Evolutionary conservation across 768 basidiomycete species (phyloP).

Genomic region (Russula brevipes): DNA sequence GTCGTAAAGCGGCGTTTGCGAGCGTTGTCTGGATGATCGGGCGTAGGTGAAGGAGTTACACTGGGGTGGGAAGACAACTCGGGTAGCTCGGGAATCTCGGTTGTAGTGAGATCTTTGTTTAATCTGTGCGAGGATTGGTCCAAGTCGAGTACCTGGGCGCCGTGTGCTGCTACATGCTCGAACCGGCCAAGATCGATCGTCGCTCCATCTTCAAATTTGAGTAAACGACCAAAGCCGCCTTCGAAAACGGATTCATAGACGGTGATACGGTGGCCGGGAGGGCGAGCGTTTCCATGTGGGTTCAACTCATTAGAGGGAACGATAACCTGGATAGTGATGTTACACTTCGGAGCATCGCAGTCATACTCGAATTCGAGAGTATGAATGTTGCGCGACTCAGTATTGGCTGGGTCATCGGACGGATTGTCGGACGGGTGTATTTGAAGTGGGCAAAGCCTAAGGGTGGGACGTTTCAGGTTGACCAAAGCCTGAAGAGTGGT

Average conservation of each 20-base stretch:
- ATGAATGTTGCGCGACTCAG: conserved; percentile 57
- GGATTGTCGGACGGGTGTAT: conserved; percentile 36
- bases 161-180: conserved; percentile 36
- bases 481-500: conserved; percentile 93
- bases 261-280: conserved; percentile 41
- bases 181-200: conserved; percentile 77
- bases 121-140: background rate
- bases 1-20: conserved; percentile 57
- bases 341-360: conserved; percentile 81
- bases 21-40: conserved; percentile 25
- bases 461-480: conserved; percentile 86
- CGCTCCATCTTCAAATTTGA: conserved; percentile 73
- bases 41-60: conserved; percentile 28
- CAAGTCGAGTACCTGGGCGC: background rate
- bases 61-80: conserved; percentile 2
- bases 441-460: conserved; percentile 66
- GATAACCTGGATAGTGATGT: conserved; percentile 71
- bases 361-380: conserved; percentile 90
- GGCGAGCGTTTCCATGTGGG: conserved; percentile 35
- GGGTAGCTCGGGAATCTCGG: conserved; percentile 6
- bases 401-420: conserved; percentile 35
- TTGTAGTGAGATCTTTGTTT: conserved; percentile 4
- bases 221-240: conserved; percentile 75
- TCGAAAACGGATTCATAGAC: conserved; percentile 64
- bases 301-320: conserved; percentile 56